Percentiles rank a stretch among this genome's conserved stretches.
phyloP scores from a whole-genome alignment of 2,329 filamentous ascomycete genomes.

The Alternaria gansuensis region DNA sequence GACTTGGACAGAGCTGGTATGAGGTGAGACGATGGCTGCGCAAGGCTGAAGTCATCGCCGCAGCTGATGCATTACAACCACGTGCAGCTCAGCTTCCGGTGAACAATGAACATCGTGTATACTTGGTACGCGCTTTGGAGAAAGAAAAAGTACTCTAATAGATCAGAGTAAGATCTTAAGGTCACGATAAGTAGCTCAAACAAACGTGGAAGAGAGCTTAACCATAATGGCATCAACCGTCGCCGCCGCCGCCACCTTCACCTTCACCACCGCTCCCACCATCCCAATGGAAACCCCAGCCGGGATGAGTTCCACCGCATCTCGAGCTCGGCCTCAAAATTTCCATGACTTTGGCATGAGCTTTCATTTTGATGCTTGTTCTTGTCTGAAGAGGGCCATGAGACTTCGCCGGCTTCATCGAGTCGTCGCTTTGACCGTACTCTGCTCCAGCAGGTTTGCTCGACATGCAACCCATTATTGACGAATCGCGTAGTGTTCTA shows the following conservation, averaged over 20 bases:
- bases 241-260: slow-evolving; percentile 16
- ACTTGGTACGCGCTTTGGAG: background rate
- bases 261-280: slow-evolving; percentile 15
- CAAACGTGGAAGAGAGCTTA: too few species aligned
- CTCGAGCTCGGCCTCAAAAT: background rate
- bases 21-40: background rate
- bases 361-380: background rate
- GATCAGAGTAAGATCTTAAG: too few species aligned
- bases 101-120: background rate
- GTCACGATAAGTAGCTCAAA: background rate
- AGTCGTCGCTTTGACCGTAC: background rate
- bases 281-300: slow-evolving; percentile 17
- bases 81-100: background rate
- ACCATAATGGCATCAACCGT: background rate
- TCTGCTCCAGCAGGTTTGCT: slow-evolving; percentile 15
- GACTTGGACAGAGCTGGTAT: background rate
- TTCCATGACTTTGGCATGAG: background rate
- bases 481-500: background rate
- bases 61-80: background rate
- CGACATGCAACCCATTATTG: slow-evolving; percentile 21
- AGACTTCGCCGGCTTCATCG: background rate
- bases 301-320: background rate
- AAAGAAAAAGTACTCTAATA: too few species aligned
- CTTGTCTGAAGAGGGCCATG: background rate
- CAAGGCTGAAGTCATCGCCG: background rate